These are phyloP conservation scores for Amylostereum chailletii DNA, from an alignment of 1,284 basidiomycete species.

Conservation along the genomic window DNA sequence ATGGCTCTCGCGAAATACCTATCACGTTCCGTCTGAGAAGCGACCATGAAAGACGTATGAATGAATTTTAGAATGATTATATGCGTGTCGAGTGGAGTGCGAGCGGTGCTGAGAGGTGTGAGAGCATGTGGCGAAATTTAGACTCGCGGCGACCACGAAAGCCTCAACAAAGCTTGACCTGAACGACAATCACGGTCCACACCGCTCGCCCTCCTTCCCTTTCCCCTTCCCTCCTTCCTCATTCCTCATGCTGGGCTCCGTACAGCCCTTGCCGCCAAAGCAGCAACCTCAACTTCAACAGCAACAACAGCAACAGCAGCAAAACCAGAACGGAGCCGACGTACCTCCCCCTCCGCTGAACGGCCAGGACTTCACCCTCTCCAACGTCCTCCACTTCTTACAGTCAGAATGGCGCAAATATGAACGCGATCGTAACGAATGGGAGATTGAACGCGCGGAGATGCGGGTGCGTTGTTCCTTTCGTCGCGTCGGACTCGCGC, in stretches of 20 bases:
- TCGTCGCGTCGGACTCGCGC: slow-evolving; percentile 2
- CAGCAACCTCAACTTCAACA: slow-evolving; percentile 32
- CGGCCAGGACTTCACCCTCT: slow-evolving; percentile 86
- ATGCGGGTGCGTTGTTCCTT: slow-evolving; percentile 74
- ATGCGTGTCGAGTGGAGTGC: too few relatives aligned
- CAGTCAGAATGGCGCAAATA: slow-evolving; percentile 97
- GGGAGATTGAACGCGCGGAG: slow-evolving; percentile 99
- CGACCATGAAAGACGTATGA: too few relatives aligned
- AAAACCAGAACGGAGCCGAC: slow-evolving; percentile 44
- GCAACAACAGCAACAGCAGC: slow-evolving; percentile 43
- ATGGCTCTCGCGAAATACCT: too few relatives aligned
- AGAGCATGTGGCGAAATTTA: too few relatives aligned
- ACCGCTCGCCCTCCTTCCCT: background rate
- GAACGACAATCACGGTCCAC: too few relatives aligned
- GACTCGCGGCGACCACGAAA: too few relatives aligned
- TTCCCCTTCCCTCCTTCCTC: slow-evolving; percentile 7
- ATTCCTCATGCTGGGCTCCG: slow-evolving; percentile 60
- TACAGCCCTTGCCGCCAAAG: slow-evolving; percentile 38
- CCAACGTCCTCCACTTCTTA: slow-evolving; percentile 92
- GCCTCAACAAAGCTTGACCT: too few relatives aligned
- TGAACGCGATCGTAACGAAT: slow-evolving; percentile 97
- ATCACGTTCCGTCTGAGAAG: too few relatives aligned
- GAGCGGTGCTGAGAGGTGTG: too few relatives aligned
- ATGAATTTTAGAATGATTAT: too few relatives aligned
- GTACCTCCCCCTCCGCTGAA: slow-evolving; percentile 72